These are phyloP conservation scores for Jamesozyma jinghongensis DNA, from an alignment of 805 yeast genomes.

Conservation along the genomic window DNA sequence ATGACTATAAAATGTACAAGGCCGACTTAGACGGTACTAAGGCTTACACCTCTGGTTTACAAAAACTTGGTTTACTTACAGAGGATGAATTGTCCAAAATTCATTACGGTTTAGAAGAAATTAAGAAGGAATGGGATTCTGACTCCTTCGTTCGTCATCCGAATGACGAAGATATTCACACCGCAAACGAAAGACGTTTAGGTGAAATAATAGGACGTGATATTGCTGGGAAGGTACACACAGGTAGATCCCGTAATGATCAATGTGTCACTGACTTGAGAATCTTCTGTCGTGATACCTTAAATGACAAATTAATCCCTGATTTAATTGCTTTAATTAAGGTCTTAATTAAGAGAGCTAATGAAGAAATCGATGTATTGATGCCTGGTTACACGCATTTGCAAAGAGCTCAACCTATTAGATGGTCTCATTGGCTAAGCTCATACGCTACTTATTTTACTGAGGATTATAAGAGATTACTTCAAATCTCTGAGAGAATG, in stretches of 20 bases:
- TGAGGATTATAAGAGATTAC: constrained; percentile 78
- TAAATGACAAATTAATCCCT: constrained; percentile 47
- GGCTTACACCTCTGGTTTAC: constrained; percentile 82
- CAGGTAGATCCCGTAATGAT: constrained; percentile 98
- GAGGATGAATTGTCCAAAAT: constrained; percentile 67
- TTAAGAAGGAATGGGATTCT: constrained; percentile 79
- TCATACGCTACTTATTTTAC: constrained; percentile 91
- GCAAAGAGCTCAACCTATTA: constrained; percentile 98
- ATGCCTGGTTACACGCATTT: constrained; percentile 99
- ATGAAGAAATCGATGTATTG: constrained; percentile 74
- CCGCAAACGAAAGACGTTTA: constrained; percentile 95
- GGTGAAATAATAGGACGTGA: constrained; percentile 92
- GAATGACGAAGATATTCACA: constrained; percentile 91
- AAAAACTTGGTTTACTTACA: constrained; percentile 67
- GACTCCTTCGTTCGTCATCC: constrained; percentile 37
- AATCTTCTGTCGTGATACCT: constrained; percentile 74
- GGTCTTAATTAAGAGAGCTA: constrained; percentile 67
- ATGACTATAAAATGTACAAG: constrained; percentile 87
- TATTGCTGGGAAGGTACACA: constrained; percentile 96
- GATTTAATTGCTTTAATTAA: constrained; percentile 54
- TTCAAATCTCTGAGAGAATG: constrained; percentile 70
- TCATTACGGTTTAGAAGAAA: constrained; percentile 68
- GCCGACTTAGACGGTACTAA: constrained; percentile 93
- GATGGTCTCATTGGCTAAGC: constrained; percentile 98
- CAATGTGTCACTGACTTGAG: constrained; percentile 99